Conservation (phyloP, 2,329 filamentous ascomycete genomes). For the Aspergillus ochraceus region DNA sequence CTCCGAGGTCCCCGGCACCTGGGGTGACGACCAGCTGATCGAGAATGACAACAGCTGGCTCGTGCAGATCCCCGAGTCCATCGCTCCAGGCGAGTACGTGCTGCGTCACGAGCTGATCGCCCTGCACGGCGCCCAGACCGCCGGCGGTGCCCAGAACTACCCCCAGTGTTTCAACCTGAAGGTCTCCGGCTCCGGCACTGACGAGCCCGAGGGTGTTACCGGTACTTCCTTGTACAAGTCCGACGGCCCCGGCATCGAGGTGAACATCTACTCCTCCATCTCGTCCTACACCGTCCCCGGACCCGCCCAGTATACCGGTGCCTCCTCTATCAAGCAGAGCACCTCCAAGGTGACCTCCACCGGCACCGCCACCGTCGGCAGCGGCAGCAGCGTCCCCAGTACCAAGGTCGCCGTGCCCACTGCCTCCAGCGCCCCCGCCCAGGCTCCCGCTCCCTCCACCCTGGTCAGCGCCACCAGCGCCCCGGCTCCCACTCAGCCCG, state of each 20-base stretch:
- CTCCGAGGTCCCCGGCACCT: constrained; percentile 44
- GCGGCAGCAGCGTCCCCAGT: constrained; percentile 2
- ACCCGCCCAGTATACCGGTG: constrained; percentile 31
- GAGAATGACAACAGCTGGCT: constrained; percentile 49
- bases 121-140: constrained; percentile 43
- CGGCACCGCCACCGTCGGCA: constrained; percentile 9
- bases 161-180: constrained; percentile 59
- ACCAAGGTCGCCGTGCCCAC: background rate
- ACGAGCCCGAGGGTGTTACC: constrained; percentile 45
- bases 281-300: constrained; percentile 52
- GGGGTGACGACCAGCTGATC: constrained; percentile 55
- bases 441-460: background rate
- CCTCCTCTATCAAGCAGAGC: constrained; percentile 13
- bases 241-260: constrained; percentile 54
- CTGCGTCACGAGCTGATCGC: constrained; percentile 55
- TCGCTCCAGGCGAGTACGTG: constrained; percentile 51
- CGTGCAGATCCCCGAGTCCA: constrained; percentile 44
- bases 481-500: background rate
- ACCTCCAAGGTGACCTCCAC: constrained; percentile 16
- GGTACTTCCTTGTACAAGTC: constrained; percentile 56
- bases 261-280: constrained; percentile 56
- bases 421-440: background rate
- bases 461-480: background rate
- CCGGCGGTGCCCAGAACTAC: constrained; percentile 51
- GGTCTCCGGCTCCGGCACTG: constrained; percentile 52